Evolutionary conservation across 1,139 yeast genomes (phyloP), one percentile per base, ranked within the genome.

Genomic region (Pneumocystis sp.): DNA sequence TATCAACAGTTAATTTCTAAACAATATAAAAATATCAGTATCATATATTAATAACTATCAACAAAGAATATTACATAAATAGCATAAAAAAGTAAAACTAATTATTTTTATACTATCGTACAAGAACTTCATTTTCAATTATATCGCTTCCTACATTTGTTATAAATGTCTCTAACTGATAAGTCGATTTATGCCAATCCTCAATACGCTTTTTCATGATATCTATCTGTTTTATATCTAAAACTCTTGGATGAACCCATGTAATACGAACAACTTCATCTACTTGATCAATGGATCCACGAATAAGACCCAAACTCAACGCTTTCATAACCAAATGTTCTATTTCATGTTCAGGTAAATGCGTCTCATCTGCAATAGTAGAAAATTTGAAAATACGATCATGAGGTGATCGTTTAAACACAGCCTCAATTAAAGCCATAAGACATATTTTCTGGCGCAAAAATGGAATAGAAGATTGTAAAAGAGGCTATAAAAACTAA

Each of bases 191-290:
- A 71, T 87, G 86, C 98, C 98, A 93, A 65, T 80, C 81, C 45
- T 80, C 80, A 73, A 93, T 81, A 72, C 89, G 87, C 67, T 81
- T 81, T 71, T 84, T 84, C 86, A 93, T 89, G 66, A 82, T 81
- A 66, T 80, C 82, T 67, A 91, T 88, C 79, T 93, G 97, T 63
- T 82, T 83, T 71, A 80, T 81, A 73, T 89, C 89, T 81, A 93
- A 85, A 66, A 90, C 89, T 73, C 97, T 82, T 66, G 98, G 97
- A 78, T 93, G 97, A 69, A 91, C 85, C 97, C 98, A 93, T 31
- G 89, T 85, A 65, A 93, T 85, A 39, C 87, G 84, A 68, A 93
- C 88, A 15, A 85, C 77, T 73, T 86, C 83, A 66, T 84, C 83
- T 63, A 90, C 89, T 77, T 93, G 96, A 74, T 93, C 95, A 72